Evolutionary conservation across 441 rosid genomes (phyloP).

Genomic region (Macaranga tanarius): DNA sequence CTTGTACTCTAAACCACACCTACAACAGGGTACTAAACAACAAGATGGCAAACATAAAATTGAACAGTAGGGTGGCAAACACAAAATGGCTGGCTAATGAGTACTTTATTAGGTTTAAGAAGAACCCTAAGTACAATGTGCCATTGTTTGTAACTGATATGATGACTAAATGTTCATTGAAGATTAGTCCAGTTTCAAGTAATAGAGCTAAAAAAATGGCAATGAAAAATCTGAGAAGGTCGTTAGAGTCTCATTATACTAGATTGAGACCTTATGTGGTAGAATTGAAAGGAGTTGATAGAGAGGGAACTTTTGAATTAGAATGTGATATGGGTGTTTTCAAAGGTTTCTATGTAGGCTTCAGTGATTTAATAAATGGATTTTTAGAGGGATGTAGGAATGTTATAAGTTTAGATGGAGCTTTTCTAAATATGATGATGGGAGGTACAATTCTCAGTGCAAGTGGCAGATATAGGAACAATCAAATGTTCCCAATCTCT

Average conservation of each 20-base stretch:
- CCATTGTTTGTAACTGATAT: background rate
- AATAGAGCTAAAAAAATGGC: background rate
- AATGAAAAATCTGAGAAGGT: background rate
- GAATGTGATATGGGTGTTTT: background rate
- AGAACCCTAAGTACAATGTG: background rate
- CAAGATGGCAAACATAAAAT: too few relatives aligned
- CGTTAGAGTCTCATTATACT: background rate
- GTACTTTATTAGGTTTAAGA: background rate
- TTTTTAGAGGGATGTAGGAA: background rate
- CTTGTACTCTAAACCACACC: too few relatives aligned
- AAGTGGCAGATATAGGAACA: background rate
- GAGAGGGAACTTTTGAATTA: background rate
- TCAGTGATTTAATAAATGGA: background rate
- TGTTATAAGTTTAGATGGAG: background rate
- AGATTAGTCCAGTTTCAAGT: background rate
- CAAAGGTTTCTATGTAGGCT: background rate
- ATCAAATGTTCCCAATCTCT: background rate
- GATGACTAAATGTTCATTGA: background rate
- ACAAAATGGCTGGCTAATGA: background rate
- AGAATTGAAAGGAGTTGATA: background rate
- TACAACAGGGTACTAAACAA: background rate
- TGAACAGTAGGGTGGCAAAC: background rate
- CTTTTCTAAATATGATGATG: background rate
- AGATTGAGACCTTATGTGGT: background rate
- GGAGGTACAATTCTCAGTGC: background rate